Conservation (phyloP, 208 protist genomes). For the Endotrypanum monterogeii region DNA sequence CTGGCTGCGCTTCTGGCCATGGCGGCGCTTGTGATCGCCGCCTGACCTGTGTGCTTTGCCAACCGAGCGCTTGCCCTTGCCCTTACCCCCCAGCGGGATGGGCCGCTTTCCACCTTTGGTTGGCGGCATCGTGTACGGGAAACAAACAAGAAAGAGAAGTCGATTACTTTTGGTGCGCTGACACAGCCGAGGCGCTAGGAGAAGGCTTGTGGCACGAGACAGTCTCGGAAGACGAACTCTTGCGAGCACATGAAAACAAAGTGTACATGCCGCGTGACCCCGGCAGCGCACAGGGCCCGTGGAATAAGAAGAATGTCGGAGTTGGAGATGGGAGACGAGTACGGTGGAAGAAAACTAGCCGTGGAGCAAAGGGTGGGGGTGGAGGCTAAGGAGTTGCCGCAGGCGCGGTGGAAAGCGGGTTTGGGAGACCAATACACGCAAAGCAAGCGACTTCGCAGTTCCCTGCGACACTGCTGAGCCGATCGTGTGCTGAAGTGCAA, state of each 20-base stretch:
- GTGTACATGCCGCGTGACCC: no score
- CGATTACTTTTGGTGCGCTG: no score
- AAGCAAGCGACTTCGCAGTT: background rate
- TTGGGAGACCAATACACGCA: background rate
- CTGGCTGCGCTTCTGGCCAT: conserved; percentile 80
- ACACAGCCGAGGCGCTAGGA: background rate
- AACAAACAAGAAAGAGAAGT: conserved; percentile 9
- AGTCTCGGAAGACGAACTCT: background rate
- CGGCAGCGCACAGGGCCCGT: background rate
- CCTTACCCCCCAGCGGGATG: conserved; percentile 94
- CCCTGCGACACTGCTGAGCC: background rate
- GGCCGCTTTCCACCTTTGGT: conserved; percentile 89
- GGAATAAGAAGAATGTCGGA: background rate
- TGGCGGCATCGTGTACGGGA: conserved; percentile 61
- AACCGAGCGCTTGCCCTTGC: conserved; percentile 97
- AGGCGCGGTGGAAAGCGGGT: no score
- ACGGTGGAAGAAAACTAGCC: background rate
- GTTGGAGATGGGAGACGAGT: background rate
- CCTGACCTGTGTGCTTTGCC: conserved; percentile 93
- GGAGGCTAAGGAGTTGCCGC: background rate
- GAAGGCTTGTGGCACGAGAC: background rate
- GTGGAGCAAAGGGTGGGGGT: background rate
- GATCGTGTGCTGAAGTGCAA: background rate
- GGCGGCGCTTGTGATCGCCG: conserved; percentile 44
- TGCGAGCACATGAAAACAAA: no score